Conservation (phyloP, 352 stramenopile species). For the Pythium scleroteichum region DNA sequence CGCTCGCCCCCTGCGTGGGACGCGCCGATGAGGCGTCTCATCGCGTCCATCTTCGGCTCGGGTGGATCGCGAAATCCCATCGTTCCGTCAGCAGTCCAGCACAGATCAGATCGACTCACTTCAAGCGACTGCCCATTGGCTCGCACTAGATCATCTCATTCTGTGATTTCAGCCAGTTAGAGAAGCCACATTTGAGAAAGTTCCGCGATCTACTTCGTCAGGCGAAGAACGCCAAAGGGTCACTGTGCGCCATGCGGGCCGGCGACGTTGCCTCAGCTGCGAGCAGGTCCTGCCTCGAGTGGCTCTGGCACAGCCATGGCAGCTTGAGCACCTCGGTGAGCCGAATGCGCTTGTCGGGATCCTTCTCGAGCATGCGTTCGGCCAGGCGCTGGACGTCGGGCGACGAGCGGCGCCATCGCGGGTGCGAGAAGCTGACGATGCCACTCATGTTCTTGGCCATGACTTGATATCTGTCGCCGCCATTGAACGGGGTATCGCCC, state of each 20-base stretch:
- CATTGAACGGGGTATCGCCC: constrained; percentile 48
- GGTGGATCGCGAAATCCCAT: too few relatives aligned
- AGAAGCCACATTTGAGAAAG: neutral
- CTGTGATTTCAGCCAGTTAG: constrained; percentile 24
- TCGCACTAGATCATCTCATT: constrained; percentile 7
- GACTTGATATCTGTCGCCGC: constrained; percentile 45
- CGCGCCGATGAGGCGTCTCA: neutral
- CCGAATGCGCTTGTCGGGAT: constrained; percentile 46
- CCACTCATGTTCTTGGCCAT: constrained; percentile 70
- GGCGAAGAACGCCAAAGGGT: constrained; percentile 28
- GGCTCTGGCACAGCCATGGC: constrained; percentile 47
- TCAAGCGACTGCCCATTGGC: constrained; percentile 24
- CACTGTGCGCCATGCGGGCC: constrained; percentile 17
- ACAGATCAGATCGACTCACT: constrained; percentile 13
- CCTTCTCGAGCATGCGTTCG: constrained; percentile 52
- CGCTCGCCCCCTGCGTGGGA: constrained; percentile 28
- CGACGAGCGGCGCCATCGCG: constrained; percentile 43
- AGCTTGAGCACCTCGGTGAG: constrained; percentile 55
- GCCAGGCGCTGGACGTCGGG: constrained; percentile 36
- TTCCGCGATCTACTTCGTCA: constrained; percentile 8
- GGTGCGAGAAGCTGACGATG: constrained; percentile 41
- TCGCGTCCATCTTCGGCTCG: neutral
- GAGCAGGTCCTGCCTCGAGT: constrained; percentile 22
- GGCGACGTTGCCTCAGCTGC: constrained; percentile 5
- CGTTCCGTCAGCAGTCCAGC: too few relatives aligned